phyloP scores from a whole-genome alignment of 2,329 filamentous ascomycete species.

The Pestalotiopsis sp. region DNA sequence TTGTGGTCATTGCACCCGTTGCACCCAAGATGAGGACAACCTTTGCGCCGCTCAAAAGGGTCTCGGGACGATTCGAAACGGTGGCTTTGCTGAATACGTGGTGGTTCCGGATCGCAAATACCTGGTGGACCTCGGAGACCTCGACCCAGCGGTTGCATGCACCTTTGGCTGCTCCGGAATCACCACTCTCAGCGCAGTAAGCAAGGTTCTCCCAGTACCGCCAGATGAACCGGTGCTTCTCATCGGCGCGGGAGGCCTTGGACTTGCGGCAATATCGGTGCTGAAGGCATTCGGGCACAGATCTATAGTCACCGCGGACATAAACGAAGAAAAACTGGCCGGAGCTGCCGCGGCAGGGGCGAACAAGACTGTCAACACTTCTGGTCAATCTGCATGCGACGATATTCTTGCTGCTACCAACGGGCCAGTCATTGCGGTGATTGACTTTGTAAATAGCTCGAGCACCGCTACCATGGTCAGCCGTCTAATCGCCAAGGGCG shows the following conservation, averaged over 20 bases:
- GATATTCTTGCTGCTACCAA: background rate
- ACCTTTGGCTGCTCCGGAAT: background rate
- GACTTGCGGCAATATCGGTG: background rate
- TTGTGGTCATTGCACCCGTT: background rate
- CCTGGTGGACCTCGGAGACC: background rate
- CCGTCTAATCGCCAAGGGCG: background rate
- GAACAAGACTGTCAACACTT: background rate
- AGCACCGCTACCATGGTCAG: background rate
- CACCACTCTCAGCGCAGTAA: background rate
- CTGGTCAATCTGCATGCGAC: background rate
- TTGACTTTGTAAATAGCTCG: background rate
- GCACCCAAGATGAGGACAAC: background rate
- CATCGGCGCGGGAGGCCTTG: background rate
- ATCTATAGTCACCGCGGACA: background rate
- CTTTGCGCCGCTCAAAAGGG: background rate
- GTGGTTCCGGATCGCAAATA: background rate
- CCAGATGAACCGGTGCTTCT: background rate
- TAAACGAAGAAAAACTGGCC: background rate
- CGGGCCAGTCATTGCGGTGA: background rate
- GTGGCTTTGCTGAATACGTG: background rate
- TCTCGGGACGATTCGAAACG: background rate
- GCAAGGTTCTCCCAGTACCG: background rate
- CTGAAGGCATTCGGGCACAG: background rate
- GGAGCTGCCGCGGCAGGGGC: background rate
- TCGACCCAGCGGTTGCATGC: background rate